Evolutionary conservation across 306 rosid species (phyloP).

Genomic region (Dalbergia cultrata): DNA sequence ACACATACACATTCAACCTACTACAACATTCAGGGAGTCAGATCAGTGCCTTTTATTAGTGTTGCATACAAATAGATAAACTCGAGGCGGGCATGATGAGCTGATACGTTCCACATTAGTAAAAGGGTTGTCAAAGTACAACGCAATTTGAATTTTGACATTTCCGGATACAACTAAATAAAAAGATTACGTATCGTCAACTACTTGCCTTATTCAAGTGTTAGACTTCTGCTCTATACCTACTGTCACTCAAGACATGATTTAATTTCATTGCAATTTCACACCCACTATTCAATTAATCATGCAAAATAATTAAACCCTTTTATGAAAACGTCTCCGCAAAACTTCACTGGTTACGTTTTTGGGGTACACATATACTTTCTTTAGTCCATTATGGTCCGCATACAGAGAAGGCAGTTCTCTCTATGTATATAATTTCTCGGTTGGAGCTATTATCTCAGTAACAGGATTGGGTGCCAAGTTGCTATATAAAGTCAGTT

Average conservation of each 20-base stretch:
- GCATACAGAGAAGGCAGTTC: no score
- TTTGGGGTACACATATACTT: no score
- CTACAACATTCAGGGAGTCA: conserved; percentile 29
- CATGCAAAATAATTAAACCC: no score
- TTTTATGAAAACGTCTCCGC: no score
- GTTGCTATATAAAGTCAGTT: no score
- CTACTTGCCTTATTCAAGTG: background rate
- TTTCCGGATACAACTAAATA: background rate
- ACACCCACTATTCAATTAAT: no score
- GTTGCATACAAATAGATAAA: conserved; percentile 22
- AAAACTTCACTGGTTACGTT: no score
- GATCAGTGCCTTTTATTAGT: conserved; percentile 28
- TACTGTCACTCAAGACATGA: background rate
- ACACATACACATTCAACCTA: background rate
- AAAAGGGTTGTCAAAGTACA: background rate
- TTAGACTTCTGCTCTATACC: background rate
- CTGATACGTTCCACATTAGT: conserved; percentile 5
- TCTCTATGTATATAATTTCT: no score
- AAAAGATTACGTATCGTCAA: background rate
- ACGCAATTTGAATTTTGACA: conserved; percentile 7
- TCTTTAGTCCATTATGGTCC: no score
- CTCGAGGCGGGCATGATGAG: conserved; percentile 4
- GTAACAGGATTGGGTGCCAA: no score
- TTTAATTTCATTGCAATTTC: no score
- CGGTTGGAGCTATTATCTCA: no score